Conservation (phyloP, 495 filamentous ascomycete genomes). For the Penicillium dipodomyicola region DNA sequence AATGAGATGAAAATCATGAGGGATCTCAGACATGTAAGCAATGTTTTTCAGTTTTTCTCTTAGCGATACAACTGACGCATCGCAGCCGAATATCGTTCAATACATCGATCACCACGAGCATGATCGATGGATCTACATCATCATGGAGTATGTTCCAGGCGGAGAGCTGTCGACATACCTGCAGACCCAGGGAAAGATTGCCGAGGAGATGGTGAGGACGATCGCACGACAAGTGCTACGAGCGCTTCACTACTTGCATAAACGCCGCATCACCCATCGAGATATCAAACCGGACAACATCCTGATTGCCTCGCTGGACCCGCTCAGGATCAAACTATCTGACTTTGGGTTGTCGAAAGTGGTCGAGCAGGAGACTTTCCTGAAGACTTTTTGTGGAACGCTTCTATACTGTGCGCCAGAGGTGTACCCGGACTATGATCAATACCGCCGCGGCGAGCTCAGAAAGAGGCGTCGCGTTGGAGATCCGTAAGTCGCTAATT, state of each 20-base stretch:
- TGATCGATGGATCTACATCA: slow-evolving; percentile 77
- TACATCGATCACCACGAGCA: slow-evolving; percentile 84
- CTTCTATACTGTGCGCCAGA: slow-evolving; percentile 95
- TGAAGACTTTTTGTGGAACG: slow-evolving; percentile 95
- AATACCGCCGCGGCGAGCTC: slow-evolving; percentile 40
- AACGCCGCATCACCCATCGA: slow-evolving; percentile 84
- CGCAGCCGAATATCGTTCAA: slow-evolving; percentile 81
- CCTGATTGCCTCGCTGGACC: slow-evolving; percentile 67
- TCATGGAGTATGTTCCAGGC: slow-evolving; percentile 89
- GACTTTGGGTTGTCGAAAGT: slow-evolving; percentile 97
- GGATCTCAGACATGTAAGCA: slow-evolving; percentile 72
- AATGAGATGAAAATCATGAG: slow-evolving; percentile 96
- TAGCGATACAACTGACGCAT: not conserved
- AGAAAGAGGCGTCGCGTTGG: slow-evolving; percentile 53
- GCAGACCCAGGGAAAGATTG: slow-evolving; percentile 53
- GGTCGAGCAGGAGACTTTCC: slow-evolving; percentile 81
- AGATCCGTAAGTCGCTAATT: slow-evolving; percentile 40
- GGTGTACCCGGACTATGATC: slow-evolving; percentile 82
- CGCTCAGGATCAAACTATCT: slow-evolving; percentile 82
- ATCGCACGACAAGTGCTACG: slow-evolving; percentile 76
- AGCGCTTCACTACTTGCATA: slow-evolving; percentile 84
- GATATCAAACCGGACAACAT: slow-evolving; percentile 99
- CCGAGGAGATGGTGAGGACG: slow-evolving; percentile 63
- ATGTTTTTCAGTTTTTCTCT: not conserved
- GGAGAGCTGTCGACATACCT: slow-evolving; percentile 83